phyloP scores from a whole-genome alignment of 1,139 yeast genomes.

The Ogataea hybrid region DNA sequence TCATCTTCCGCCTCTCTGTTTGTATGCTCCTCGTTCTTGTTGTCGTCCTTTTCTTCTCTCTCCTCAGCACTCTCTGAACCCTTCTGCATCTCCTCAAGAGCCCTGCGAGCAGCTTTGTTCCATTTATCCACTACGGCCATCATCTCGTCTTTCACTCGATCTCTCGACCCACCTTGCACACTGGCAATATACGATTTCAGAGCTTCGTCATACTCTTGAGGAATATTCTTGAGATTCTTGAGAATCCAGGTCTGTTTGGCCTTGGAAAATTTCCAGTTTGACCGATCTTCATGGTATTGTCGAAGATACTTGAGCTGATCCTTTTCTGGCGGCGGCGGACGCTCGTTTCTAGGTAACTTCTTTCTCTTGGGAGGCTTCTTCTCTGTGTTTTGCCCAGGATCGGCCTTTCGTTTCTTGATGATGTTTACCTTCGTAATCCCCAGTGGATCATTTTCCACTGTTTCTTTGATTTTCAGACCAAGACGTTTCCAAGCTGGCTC shows the following conservation, averaged over 20 bases:
- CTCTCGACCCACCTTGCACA: constrained; percentile 71
- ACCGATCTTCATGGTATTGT: constrained; percentile 58
- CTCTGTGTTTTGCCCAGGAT: constrained; percentile 32
- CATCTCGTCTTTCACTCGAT: constrained; percentile 55
- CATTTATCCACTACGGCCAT: constrained; percentile 48
- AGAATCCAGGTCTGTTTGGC: constrained; percentile 93
- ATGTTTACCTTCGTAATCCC: constrained; percentile 41
- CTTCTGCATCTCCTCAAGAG: constrained; percentile 37
- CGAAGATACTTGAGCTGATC: constrained; percentile 78
- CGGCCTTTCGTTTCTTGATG: constrained; percentile 30
- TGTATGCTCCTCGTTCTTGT: constrained; percentile 12
- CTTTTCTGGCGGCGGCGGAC: constrained; percentile 73
- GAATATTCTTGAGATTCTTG: constrained; percentile 59
- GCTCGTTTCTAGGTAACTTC: constrained; percentile 72
- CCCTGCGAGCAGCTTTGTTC: constrained; percentile 47
- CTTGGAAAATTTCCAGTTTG: constrained; percentile 87
- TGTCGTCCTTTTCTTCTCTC: constrained; percentile 1
- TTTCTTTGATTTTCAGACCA: constrained; percentile 61
- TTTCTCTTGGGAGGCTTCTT: constrained; percentile 71
- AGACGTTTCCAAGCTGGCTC: constrained; percentile 92
- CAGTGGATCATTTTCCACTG: constrained; percentile 41
- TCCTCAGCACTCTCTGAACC: constrained; percentile 34
- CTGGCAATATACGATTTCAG: constrained; percentile 61
- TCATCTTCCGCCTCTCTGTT: constrained; percentile 5
- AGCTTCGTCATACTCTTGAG: constrained; percentile 54